Base-by-base conservation (phyloP, 2,329 filamentous ascomycete genomes). In the Ascochyta pisi region DNA sequence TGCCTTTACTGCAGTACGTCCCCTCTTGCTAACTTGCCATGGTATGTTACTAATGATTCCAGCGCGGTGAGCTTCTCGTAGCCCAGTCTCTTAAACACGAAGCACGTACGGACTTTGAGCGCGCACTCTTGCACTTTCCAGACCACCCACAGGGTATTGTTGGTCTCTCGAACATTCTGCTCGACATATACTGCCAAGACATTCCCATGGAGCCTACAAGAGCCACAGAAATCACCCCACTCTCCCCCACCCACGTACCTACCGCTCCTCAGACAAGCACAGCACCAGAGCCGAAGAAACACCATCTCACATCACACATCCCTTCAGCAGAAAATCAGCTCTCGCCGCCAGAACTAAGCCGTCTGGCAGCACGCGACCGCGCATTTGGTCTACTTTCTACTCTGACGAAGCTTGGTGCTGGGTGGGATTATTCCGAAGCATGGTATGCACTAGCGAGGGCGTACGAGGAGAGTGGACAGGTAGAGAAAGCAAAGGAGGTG, bases 381-480 rank as follows among this genome's bases (percentile, higher is more conserved):
- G 95, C 95, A 0, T 95, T 92, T 70, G 89, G 88, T 12, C 82
- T 99, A 15, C 81, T 99, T 3, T 90, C 89, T 0, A 86, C 87
- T 0, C 79, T 98, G 49, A 98, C 93, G 2, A 96, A 92, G 73
- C 84, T 93, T 8, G 94, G 94, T 8, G 83, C 82, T 12, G 91
- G 92, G 0, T 99, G 95, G 95, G 94, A 97, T 75, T 86, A 89
- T 73, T 88, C 91, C 0, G 95, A 98, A 72, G 95, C 94, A 5
- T 99, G 95, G 95, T 94, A 92, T 69, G 86, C 89, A 4, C 83
- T 99, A 31, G 91, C 92, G 0, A 83, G 92, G 60, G 92, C 91
- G 9, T 91, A 97, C 69, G 95, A 99, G 76, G 86, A 92, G 71
- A 90, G 91, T 54, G 90, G 89, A 0, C 91, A 96, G 78, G 77